Base-by-base conservation (phyloP, 306 rosid genomes). In the Prunus dulcis region DNA sequence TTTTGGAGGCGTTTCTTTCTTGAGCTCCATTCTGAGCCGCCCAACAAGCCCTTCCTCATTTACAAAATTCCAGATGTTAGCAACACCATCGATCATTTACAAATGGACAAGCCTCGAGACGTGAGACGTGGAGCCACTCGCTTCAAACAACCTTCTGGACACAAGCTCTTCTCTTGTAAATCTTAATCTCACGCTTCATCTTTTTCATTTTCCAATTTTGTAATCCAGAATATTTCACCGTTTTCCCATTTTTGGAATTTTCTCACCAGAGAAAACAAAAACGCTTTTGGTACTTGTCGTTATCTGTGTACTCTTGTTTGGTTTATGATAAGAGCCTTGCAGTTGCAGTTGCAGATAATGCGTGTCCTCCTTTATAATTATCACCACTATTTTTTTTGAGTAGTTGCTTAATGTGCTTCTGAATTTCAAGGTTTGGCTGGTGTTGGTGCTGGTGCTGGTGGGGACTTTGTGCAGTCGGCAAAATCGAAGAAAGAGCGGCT, bases 401-500 rank as follows among this genome's bases (percentile, higher is more conserved):
- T 25, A 64, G 60, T 28, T 76, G 2, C 64, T 68, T 63, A 30
- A 27, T 78, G 49, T 17, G 22, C 12, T 58, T 74, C 30, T 22
- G 56, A 46, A 43, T 72, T 81, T 67, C 47, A 84, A 76, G 84
- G 82, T 57, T 73, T 75, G 15, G 55, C 75, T 30, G 79, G 51
- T 70, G 61, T 8, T 66, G 45, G 65, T 64, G 53, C 9, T 7
- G 43, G 64, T 56, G 89, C 9, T 38, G 43, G 67, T 56, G 89
- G 74, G 71, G 75, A 80, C 80, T 75, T 34, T 17, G 80, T 75
- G 67, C 74, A 70, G 57, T 77, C 79, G 68, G 88, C 76, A 80
- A 84, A 85, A 83, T 80, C 95, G 47, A 91, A 82, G 84, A 89
- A 84, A 77, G 96, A 87, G 77, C 87, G 88, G 79, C 78, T 87